Base-by-base conservation (phyloP, 495 filamentous ascomycete species). In the Xylaria bambusicola region DNA sequence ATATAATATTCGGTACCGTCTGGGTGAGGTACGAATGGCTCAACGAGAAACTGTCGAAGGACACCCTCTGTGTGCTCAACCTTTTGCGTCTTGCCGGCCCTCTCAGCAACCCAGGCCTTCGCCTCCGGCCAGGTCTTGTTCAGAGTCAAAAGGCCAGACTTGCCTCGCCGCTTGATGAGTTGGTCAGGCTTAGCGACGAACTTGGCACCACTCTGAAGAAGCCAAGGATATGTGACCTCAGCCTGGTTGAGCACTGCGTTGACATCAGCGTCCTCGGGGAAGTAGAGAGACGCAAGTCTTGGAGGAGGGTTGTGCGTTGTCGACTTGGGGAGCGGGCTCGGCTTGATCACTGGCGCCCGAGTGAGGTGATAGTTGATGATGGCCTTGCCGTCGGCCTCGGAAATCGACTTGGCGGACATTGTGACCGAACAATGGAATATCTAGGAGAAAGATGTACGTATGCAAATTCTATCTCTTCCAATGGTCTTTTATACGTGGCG, bases 331-430 rank as follows among this genome's bases (percentile, higher is more conserved):
- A 99, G 91, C 76, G 95, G 90, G 69, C 92, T 91, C 51, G 94
- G 92, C 87, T 97, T 96, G 85, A 99, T 97, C 72, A 96, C 88
- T 57, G 93, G 88, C 59, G 94, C 92, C 70, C 94, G 89, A 66
- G 94, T 99, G 82, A 99, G 93, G 86, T 99, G 94, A 84, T 97
- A 99, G 88, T 96, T 97, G 83, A 99, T 82, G 83, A 99, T 98
- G 82, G 94, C 94, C 89, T 99, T 99, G 86, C 94, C 94, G 80
- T 99, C 94, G 83, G 95, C 94, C 80, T 99, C 94, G 84, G 87
- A 78, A 71, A 99, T 97, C 60, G 93, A 88, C 80, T 99, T 99
- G 77, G 94, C 95, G 74, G 94, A 95, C 94, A 99, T 98, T 82
- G 71, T 82, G 72, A 52, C 62, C 54, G 65, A 59, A 61, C 50